Evolutionary conservation across 1,284 basidiomycete genomes (phyloP).

Genomic region (Fomitopsis schrenkii): DNA sequence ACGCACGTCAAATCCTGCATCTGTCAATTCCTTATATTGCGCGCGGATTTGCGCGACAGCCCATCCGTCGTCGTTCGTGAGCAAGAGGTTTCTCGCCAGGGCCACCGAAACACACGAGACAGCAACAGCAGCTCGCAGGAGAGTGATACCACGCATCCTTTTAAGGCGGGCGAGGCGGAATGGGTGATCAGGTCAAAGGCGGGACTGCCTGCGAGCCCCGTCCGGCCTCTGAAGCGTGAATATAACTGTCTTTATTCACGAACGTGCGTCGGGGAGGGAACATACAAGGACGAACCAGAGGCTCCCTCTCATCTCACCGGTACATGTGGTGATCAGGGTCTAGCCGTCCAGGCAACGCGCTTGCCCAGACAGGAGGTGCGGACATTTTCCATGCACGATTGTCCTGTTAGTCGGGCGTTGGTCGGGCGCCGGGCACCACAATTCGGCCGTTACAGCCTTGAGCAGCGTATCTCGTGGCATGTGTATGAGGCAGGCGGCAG

Average conservation of each 20-base stretch:
- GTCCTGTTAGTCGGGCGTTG: no score
- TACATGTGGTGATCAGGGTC: not conserved
- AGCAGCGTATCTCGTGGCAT: no score
- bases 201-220: no score
- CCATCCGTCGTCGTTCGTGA: slow-evolving; percentile 51
- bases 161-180: no score
- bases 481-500: no score
- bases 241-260: not conserved
- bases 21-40: slow-evolving; percentile 35
- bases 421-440: no score
- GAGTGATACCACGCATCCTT: not conserved
- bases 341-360: no score
- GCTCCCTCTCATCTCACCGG: not conserved
- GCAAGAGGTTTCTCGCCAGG: slow-evolving; percentile 20
- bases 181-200: no score
- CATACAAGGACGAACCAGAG: not conserved
- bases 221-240: no score
- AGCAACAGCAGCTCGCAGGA: not conserved
- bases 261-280: not conserved
- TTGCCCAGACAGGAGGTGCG: no score
- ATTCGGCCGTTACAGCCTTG: no score
- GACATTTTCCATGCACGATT: no score
- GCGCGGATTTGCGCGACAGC: slow-evolving; percentile 46
- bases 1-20: slow-evolving; percentile 38
- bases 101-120: not conserved